phyloP scores from a whole-genome alignment of 441 rosid species.

The Gossypium schwendimanii region DNA sequence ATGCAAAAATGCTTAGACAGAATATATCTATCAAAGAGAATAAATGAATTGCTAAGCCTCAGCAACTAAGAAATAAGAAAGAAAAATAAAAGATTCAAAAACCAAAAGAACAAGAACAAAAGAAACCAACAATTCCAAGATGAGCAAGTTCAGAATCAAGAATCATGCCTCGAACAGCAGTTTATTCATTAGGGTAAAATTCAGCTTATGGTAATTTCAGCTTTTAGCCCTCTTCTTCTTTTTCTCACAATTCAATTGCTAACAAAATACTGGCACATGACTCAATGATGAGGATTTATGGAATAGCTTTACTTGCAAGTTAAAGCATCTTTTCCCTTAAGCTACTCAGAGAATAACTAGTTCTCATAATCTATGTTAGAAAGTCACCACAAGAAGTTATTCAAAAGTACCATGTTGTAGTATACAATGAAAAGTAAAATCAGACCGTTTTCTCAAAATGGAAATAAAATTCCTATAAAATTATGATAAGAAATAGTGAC shows the following conservation, averaged over 20 bases:
- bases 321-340: neutral
- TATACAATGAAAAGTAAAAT: neutral
- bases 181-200: neutral
- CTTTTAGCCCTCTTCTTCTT: neutral
- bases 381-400: neutral
- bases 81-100: neutral
- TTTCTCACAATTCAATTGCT: neutral
- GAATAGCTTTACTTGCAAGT: neutral
- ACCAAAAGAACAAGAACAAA: neutral
- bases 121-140: slow-evolving; percentile 4
- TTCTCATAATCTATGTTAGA: neutral
- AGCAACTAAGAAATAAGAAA: neutral
- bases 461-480: slow-evolving; percentile 2
- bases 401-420: neutral
- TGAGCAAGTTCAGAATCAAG: neutral
- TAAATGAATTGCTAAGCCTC: slow-evolving; percentile 1
- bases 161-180: neutral
- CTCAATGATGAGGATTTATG: neutral
- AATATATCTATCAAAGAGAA: neutral
- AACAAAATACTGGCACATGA: neutral
- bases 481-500: neutral
- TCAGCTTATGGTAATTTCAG: slow-evolving; percentile 3
- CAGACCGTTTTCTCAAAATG: neutral
- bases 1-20: slow-evolving; percentile 3
- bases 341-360: neutral